Conservation (phyloP, 306 rosid genomes). For the Rosa chinensis region DNA sequence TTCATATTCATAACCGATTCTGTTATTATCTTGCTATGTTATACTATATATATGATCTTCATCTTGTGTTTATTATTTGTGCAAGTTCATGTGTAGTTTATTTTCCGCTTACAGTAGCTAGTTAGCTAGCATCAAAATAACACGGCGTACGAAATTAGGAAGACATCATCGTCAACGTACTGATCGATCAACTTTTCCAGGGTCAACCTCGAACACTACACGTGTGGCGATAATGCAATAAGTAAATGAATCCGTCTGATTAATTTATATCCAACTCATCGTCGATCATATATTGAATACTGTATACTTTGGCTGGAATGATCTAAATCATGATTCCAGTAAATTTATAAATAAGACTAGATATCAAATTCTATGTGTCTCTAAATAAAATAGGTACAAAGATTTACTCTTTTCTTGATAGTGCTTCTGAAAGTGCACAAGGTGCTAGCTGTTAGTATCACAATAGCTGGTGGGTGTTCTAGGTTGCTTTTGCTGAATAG, state of each 20-base stretch:
- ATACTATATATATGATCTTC: too few species aligned
- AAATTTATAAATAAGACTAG: background rate
- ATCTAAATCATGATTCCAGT: background rate
- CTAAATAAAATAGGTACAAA: background rate
- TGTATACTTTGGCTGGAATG: background rate
- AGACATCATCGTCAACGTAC: background rate
- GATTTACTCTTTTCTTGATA: background rate
- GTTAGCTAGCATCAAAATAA: background rate
- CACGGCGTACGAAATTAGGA: background rate
- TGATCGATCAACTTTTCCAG: too few species aligned
- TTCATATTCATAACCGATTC: too few species aligned
- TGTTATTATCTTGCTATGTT: too few species aligned
- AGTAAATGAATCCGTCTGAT: background rate
- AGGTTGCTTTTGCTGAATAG: background rate
- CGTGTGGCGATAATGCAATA: background rate
- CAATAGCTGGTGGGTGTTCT: background rate
- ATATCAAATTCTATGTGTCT: background rate
- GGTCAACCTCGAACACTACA: background rate
- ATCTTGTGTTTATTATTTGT: too few species aligned
- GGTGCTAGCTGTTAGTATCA: background rate
- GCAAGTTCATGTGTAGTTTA: too few species aligned
- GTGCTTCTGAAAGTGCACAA: conserved; percentile 2
- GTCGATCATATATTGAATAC: background rate
- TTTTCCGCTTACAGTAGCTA: too few species aligned
- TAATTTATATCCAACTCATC: background rate